Base-by-base conservation (phyloP, 2,329 filamentous ascomycete genomes). In the Trichoderma brevicompactum region DNA sequence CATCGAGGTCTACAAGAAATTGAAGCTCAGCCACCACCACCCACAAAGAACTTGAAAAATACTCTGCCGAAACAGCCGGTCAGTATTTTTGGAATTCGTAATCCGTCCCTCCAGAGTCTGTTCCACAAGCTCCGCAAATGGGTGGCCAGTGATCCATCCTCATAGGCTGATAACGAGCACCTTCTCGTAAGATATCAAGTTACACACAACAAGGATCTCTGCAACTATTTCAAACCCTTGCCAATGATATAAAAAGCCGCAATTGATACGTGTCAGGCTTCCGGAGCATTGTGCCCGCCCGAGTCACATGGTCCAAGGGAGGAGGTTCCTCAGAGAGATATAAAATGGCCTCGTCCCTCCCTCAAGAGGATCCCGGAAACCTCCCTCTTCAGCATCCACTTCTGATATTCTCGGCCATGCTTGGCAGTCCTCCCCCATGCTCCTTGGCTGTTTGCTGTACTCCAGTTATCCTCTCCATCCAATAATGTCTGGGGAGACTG, bases 131-230 rank as follows among this genome's bases (percentile, higher is more conserved):
- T 36, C 49, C 59, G 28, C 23, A 17, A 36, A 36, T 28, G 38
- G 49, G 59, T 63, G 48, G 7, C 40, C 19, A 48, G 13, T 7
- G 12, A 34, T 4, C 38, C 13, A 34, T 49, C 28, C 59, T 44
- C 10, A 38, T 53, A 54, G 49, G 32, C 59, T 34, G 19, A 28
- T 44, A n/a, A 44, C 38, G 48, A 36, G 2, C 40, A 28, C 12
- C 4, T 46, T 12, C 23, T 54, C 32, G 49, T 63, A 36, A 63
- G 48, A 63, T 54, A 23, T 63, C 59, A 54, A 63, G 59, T 63
- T 54, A 63, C 59, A 63, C 59, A 63, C 49, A 63, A 10, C 13
- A 23, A 63, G 59, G 28, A 19, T 13, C 19, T 44, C 49, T 63
- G 59, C 46, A 53, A 54, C 38, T 53, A 63, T 63, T 54, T 49